Conservation (phyloP, 345 rosid genomes). For the Eucalyptus decipiens region DNA sequence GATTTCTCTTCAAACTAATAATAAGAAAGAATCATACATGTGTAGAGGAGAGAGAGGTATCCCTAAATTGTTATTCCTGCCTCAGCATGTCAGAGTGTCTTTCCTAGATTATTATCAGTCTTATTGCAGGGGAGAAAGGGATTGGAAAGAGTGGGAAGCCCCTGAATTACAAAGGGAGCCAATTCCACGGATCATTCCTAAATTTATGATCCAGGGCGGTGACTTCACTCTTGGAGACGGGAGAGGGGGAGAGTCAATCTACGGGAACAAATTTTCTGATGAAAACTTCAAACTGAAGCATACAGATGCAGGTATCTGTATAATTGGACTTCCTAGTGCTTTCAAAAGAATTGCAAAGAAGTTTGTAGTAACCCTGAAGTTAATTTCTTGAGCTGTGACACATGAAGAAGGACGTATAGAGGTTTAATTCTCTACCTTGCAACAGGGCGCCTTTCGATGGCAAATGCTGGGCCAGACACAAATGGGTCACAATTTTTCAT, state of each 20-base stretch:
- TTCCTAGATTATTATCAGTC: background rate
- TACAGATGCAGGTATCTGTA: slow-evolving; percentile 52
- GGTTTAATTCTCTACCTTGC: background rate
- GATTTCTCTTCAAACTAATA: background rate
- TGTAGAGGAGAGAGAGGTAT: background rate
- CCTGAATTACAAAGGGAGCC: slow-evolving; percentile 71
- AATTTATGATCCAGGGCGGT: slow-evolving; percentile 96
- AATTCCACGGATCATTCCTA: slow-evolving; percentile 88
- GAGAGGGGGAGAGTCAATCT: slow-evolving; percentile 90
- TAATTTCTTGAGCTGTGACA: background rate
- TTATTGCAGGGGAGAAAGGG: slow-evolving; percentile 74
- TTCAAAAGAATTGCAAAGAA: background rate
- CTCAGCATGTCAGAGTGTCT: background rate
- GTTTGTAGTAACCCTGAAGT: background rate
- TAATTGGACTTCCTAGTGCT: background rate
- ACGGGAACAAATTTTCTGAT: slow-evolving; percentile 75
- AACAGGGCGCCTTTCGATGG: slow-evolving; percentile 76
- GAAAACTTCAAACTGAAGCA: slow-evolving; percentile 93
- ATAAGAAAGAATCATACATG: background rate
- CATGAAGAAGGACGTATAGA: background rate
- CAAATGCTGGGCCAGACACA: slow-evolving; percentile 76
- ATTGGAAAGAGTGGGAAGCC: slow-evolving; percentile 72
- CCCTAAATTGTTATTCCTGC: background rate
- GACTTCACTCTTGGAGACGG: slow-evolving; percentile 94
- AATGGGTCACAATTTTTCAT: slow-evolving; percentile 94